These are phyloP conservation scores for Globomyces pollinis-pini DNA, from an alignment of 192 early-diverging fungal genomes.

Conservation along the genomic window DNA sequence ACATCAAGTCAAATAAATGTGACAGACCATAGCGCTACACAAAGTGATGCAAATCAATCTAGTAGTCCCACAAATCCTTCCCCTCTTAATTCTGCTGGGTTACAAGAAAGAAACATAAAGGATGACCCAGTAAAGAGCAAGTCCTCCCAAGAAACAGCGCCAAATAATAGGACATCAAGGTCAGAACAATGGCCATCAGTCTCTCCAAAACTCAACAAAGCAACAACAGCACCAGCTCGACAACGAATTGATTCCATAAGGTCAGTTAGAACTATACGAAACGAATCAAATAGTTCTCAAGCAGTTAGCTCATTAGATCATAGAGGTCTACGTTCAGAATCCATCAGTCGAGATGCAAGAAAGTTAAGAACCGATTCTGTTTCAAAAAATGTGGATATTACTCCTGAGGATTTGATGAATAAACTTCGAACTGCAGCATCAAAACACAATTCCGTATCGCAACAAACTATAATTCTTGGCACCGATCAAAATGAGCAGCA, in stretches of 20 bases:
- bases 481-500: not conserved
- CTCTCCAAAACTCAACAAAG: constrained; percentile 3
- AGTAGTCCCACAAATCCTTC: too few species aligned
- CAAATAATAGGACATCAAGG: not conserved
- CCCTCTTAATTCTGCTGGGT: too few species aligned
- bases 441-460: not conserved
- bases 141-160: not conserved
- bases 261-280: not conserved
- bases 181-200: constrained; percentile 3
- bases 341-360: not conserved
- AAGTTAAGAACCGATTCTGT: too few species aligned
- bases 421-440: not conserved
- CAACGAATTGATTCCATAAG: not conserved
- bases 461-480: too few species aligned
- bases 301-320: too few species aligned
- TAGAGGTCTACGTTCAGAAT: not conserved
- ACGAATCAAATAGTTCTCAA: too few species aligned
- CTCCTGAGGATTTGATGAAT: not conserved
- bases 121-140: not conserved
- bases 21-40: too few species aligned
- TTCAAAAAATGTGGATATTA: too few species aligned
- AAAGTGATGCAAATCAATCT: too few species aligned
- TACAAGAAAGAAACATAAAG: too few species aligned
- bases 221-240: not conserved
- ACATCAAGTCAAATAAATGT: too few species aligned